Conservation (phyloP, 768 basidiomycete genomes). For the Phylloporus scabripes region DNA sequence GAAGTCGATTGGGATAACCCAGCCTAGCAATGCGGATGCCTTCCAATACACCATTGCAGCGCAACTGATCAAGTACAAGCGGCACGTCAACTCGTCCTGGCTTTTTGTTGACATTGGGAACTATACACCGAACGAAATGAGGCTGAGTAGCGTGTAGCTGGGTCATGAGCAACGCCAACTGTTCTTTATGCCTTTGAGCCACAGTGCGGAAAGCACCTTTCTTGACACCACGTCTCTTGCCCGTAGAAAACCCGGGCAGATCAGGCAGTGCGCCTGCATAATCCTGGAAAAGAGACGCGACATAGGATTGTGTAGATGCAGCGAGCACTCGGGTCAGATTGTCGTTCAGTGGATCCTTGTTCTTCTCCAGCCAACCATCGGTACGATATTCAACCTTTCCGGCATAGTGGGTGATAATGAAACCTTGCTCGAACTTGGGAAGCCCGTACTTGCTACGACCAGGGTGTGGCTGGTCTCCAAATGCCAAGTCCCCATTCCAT, state of each 20-base stretch:
- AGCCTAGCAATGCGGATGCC: constrained; percentile 97
- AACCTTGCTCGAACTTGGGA: constrained; percentile 87
- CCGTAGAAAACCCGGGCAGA: constrained; percentile 34
- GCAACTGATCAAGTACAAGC: constrained; percentile 90
- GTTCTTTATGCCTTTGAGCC: constrained; percentile 93
- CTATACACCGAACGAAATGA: constrained; percentile 97
- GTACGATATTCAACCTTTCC: constrained; percentile 96
- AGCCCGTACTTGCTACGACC: constrained; percentile 82
- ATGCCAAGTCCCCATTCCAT: constrained; percentile 49
- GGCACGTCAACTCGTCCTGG: constrained; percentile 90
- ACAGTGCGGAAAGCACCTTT: constrained; percentile 97
- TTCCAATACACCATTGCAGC: constrained; percentile 98
- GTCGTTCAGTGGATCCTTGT: constrained; percentile 97
- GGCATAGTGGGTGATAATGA: constrained; percentile 94
- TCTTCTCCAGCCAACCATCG: constrained; percentile 98
- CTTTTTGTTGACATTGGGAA: constrained; percentile 88
- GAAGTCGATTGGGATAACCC: constrained; percentile 94
- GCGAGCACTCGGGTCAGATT: constrained; percentile 88
- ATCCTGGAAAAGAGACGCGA: constrained; percentile 81
- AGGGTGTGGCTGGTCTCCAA: constrained; percentile 52
- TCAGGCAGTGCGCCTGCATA: constrained; percentile 46
- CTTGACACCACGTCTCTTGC: constrained; percentile 75
- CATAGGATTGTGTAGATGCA: constrained; percentile 73
- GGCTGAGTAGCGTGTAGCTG: constrained; percentile 94
- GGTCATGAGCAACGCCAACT: constrained; percentile 83